Percentiles rank a stretch among this genome's conserved stretches.
Evolutionary conservation across 768 basidiomycete species (phyloP).

Genomic region (Psilocybe subaeruginosa): DNA sequence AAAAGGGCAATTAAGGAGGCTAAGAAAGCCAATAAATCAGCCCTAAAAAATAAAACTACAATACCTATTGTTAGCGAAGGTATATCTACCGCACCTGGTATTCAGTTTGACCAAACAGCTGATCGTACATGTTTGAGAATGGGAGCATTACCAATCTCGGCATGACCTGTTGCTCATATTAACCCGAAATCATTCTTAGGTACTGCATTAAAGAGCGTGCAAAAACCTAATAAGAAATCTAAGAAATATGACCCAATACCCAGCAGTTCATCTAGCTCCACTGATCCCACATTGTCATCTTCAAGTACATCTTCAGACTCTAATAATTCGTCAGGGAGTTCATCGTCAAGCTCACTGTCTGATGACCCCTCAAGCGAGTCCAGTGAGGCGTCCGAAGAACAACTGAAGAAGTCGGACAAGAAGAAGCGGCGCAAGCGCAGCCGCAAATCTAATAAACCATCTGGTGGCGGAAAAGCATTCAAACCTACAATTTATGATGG

Average conservation of each 20-base stretch:
- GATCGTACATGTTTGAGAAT: background rate
- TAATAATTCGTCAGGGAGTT: too few species aligned
- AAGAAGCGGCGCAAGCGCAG: too few species aligned
- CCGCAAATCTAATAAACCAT: too few species aligned
- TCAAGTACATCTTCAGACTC: too few species aligned
- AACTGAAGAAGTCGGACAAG: too few species aligned
- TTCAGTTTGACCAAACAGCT: background rate
- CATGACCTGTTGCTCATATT: constrained; percentile 1
- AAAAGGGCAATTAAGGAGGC: background rate
- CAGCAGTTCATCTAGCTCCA: background rate
- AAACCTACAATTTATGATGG: too few species aligned
- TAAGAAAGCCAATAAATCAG: background rate
- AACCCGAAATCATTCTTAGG: background rate
- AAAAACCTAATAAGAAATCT: background rate
- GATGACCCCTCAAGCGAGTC: too few species aligned
- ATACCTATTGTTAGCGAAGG: background rate
- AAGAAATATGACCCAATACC: background rate
- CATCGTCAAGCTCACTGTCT: too few species aligned
- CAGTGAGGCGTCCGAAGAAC: too few species aligned
- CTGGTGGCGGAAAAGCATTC: too few species aligned
- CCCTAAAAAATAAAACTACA: background rate
- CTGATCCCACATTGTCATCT: background rate
- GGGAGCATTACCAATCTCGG: background rate
- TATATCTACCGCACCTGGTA: background rate
- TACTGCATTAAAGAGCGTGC: background rate